These are phyloP conservation scores for Globisporangium echinulatum DNA, from an alignment of 352 stramenopile genomes.

Conservation along the genomic window DNA sequence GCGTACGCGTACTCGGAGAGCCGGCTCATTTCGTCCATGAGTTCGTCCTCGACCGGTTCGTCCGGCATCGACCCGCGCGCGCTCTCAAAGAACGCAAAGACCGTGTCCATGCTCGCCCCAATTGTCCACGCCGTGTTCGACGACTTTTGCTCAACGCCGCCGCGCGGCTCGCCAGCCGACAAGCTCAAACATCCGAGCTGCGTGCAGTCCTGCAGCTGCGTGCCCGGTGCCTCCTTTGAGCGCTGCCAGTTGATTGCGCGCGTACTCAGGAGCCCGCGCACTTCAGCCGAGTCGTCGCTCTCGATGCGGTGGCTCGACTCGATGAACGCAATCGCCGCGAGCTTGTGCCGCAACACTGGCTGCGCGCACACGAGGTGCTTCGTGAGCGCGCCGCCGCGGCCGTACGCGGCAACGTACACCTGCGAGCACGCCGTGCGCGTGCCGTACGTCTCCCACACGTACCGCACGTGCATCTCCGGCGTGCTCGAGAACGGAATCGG, in stretches of 20 bases:
- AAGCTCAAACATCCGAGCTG: slow-evolving; percentile 74
- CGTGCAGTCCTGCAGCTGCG: slow-evolving; percentile 60
- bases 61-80: slow-evolving; percentile 73
- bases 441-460: slow-evolving; percentile 83
- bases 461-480: slow-evolving; percentile 69
- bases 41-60: slow-evolving; percentile 57
- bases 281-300: slow-evolving; percentile 54
- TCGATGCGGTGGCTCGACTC: slow-evolving; percentile 76
- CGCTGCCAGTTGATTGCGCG: slow-evolving; percentile 80
- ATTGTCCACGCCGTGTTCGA: slow-evolving; percentile 84
- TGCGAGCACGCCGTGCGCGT: slow-evolving; percentile 57
- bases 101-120: slow-evolving; percentile 72
- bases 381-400: slow-evolving; percentile 54
- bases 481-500: slow-evolving; percentile 72
- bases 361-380: slow-evolving; percentile 77
- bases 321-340: slow-evolving; percentile 74
- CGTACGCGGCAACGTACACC: slow-evolving; percentile 79
- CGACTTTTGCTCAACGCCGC: slow-evolving; percentile 49
- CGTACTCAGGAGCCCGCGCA: slow-evolving; percentile 54
- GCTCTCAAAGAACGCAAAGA: slow-evolving; percentile 83
- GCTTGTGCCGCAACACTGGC: slow-evolving; percentile 47
- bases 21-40: slow-evolving; percentile 78
- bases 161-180: slow-evolving; percentile 60
- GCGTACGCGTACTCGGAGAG: slow-evolving; percentile 69
- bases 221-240: slow-evolving; percentile 58